Base-by-base conservation (phyloP, 2,329 filamentous ascomycete species). In the Nannizziopsis arthrosporioides region DNA sequence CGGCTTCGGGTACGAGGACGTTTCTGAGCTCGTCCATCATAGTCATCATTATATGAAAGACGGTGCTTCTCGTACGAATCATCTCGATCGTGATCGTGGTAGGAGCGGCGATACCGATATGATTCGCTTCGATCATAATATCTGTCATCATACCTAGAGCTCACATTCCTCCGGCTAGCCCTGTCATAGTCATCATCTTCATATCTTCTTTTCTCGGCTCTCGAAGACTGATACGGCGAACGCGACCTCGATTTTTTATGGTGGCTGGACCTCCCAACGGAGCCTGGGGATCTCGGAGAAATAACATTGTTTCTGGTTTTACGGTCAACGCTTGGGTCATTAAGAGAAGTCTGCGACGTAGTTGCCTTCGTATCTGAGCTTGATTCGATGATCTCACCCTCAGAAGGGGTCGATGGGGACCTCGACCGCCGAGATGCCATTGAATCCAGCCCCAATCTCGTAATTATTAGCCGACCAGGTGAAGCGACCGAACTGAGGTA, bases 271-370 rank as follows among this genome's bases (percentile, higher is more conserved):
- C 67, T 69, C 56, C 68, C 70, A 62, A 69, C 64, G 62, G 77
- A 76, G 58, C 70, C 63, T 52, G 64, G 59, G 56, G 64, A 66
- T 74, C 73, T 77, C 66, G 69, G 55, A 49, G 62, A 61, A 54
- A 67, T 61, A 59, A 60, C 59, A 73, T 76, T 79, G 71, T 70
- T 76, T 89, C 87, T 94, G 84, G 84, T 78, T 76, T 75, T 80
- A 79, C 83, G 84, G 86, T 94, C 85, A 94, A 94, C 82, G 78
- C 77, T 81, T 78, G 73, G 81, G 82, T 80, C 77, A 77, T 81
- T 79, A 76, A 77, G 71, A 68, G 76, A 76, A 75, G 76, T 74
- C 76, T 81, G 79, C 81, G 83, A 73, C 69, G 69, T 82, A 85
- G 84, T 85, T 92, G 86, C 85, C 86, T 92, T 92, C 68, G 62